Base-by-base conservation (phyloP, 1,284 basidiomycete genomes). In the Hypsizygus ulmarius region DNA sequence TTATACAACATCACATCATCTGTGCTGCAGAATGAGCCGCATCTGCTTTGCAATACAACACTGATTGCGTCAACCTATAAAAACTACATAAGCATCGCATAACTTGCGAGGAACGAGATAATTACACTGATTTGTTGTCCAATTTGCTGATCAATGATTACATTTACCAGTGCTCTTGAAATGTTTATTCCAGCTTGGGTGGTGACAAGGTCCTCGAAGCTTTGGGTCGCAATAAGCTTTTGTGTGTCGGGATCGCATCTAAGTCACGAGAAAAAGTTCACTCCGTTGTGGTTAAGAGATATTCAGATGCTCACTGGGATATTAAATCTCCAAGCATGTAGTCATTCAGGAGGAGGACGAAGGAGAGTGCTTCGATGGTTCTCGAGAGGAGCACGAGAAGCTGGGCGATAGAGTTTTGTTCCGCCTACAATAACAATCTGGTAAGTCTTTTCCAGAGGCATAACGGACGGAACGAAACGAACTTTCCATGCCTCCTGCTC, bases 1-100 rank as follows among this genome's bases (percentile, higher is more conserved):
- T 99, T 99, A 77, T 99, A 98, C 41, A 97, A 72, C 74, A 97
- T 90, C 36, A 99, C 97, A 69, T 99, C 97, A 62, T 97, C 97
- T 0, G 96, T 89, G 59, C 93, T 95, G 68, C 95, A 98, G 78
- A 99, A 99, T 14, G 92, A 92, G 0, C 94, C 95, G 61, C 97
- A 99, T 61, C 93, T 81, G 62, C 90, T 86, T 64, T 99, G 96
- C 28, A 99, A 72, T 45, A 93, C 85, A 59, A 97, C 92, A 60
- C 93, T 96, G 60, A 99, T 90, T 2, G 92, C 92, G 67, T 99
- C 97, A 54, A 97, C 89, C 91, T 94, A 27, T 32, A 2, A 32
- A n/a, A 25, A 25, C 33, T 18, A 25, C 14, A 33, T 47, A 21
- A 47, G 37, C n/a, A 32, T 47, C 36, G 42, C 18, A 49, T 25